phyloP scores from a whole-genome alignment of 176 grass and related monocot genomes.

The Pharus latifolius region DNA sequence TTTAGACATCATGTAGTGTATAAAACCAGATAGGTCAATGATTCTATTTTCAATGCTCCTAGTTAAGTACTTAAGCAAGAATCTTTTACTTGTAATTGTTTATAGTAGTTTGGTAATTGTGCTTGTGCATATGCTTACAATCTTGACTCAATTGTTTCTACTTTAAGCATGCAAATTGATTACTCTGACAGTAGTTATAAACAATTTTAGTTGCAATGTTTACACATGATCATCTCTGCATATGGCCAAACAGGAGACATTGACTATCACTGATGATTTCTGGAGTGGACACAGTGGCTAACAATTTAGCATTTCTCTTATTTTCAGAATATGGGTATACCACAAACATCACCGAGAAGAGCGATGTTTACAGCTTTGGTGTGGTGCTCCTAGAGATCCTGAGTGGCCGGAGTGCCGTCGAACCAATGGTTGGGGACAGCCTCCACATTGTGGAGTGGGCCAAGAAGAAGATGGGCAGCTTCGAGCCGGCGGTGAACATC shows the following conservation, averaged over 20 bases:
- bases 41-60: not conserved
- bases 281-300: not conserved
- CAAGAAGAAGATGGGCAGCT: conserved; percentile 93
- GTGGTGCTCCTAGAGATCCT: conserved; percentile 93
- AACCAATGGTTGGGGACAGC: conserved; percentile 34
- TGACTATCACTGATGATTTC: not conserved
- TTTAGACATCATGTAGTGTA: conserved; percentile 4
- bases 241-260: not conserved
- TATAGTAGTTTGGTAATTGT: conserved; percentile 22
- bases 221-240: too few species aligned
- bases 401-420: conserved; percentile 64
- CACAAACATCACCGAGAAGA: conserved; percentile 85
- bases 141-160: conserved; percentile 21
- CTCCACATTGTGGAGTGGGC: conserved; percentile 98
- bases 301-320: not conserved
- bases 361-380: conserved; percentile 90
- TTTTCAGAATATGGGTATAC: conserved; percentile 85
- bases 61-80: conserved; percentile 10
- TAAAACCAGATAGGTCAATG: conserved; percentile 1
- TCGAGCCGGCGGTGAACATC: conserved; percentile 59
- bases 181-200: conserved; percentile 13
- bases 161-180: conserved; percentile 20
- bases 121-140: conserved; percentile 19
- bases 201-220: too few species aligned
- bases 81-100: conserved; percentile 34